These are phyloP conservation scores for Myriosclerotinia duriaeana DNA, from an alignment of 2,329 filamentous ascomycete genomes.

Conservation along the genomic window DNA sequence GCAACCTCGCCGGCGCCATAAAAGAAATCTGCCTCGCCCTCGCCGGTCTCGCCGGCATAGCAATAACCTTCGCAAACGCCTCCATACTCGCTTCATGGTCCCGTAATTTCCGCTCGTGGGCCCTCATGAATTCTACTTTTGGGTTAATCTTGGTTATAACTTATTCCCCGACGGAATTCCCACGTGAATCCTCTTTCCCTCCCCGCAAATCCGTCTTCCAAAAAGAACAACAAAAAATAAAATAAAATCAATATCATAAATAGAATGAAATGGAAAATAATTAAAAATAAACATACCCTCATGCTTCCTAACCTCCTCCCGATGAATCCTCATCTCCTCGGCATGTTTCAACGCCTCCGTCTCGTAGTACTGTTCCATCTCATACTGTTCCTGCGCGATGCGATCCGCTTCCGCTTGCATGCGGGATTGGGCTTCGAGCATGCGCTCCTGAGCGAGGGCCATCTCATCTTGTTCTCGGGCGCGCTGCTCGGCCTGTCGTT, in stretches of 20 bases:
- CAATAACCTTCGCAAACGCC: conserved; percentile 40
- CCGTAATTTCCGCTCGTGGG: conserved; percentile 31
- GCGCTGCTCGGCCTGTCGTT: conserved; percentile 39
- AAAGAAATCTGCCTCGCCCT: conserved; percentile 35
- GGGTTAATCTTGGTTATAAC: neutral
- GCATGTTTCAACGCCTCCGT: conserved; percentile 39
- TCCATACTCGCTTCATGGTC: conserved; percentile 39
- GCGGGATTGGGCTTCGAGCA: conserved; percentile 32
- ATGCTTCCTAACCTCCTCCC: conserved; percentile 38
- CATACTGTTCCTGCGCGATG: conserved; percentile 40
- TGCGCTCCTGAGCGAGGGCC: conserved; percentile 31
- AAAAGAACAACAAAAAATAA: neutral
- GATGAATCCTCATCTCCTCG: conserved; percentile 38
- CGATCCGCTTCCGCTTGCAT: conserved; percentile 36
- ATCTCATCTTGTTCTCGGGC: conserved; percentile 35
- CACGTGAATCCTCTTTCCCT: neutral
- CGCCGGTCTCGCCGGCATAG: conserved; percentile 37
- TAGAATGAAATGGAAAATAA: too few relatives aligned
- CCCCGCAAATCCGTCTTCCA: too few relatives aligned
- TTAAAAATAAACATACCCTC: conserved; percentile 28
- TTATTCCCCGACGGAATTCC: too few relatives aligned
- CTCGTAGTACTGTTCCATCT: conserved; percentile 40
- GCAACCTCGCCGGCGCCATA: conserved; percentile 25
- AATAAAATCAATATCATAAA: too few relatives aligned
- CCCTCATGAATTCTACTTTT: conserved; percentile 27